These are phyloP conservation scores for Bruguiera hainesii DNA, from an alignment of 441 rosid genomes.

Conservation along the genomic window DNA sequence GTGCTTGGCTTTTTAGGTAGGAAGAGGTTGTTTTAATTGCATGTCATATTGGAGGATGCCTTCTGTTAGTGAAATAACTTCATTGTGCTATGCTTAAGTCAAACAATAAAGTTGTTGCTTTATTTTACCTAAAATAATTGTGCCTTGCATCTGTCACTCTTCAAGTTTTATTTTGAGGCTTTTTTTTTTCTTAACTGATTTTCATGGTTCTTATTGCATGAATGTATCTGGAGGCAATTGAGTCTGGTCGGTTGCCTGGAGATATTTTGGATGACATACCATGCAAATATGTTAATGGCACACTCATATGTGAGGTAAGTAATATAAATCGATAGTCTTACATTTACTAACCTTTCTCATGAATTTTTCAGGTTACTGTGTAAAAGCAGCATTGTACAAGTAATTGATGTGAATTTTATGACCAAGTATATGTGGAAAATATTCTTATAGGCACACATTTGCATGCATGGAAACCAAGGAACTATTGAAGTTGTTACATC, in stretches of 20 bases:
- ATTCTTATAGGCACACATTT: not conserved
- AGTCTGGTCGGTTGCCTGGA: slow-evolving; percentile 83
- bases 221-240: slow-evolving; percentile 63
- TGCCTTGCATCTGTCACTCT: not conserved
- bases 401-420: not conserved
- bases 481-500: slow-evolving; percentile 3
- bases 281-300: slow-evolving; percentile 75
- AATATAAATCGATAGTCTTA: slow-evolving; percentile 8
- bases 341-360: not conserved
- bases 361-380: not conserved
- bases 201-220: slow-evolving; percentile 10
- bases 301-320: slow-evolving; percentile 81
- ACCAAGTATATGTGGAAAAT: not conserved
- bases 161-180: not conserved
- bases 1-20: not conserved
- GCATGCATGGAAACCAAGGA: not conserved
- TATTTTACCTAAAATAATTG: not conserved
- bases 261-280: slow-evolving; percentile 79
- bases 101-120: not conserved
- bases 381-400: not conserved
- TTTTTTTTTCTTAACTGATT: not conserved
- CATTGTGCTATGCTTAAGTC: not conserved
- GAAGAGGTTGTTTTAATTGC: not conserved
- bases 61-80: not conserved
- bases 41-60: not conserved